phyloP scores from a whole-genome alignment of 495 filamentous ascomycete genomes.

The Bathelium albidoporum region DNA sequence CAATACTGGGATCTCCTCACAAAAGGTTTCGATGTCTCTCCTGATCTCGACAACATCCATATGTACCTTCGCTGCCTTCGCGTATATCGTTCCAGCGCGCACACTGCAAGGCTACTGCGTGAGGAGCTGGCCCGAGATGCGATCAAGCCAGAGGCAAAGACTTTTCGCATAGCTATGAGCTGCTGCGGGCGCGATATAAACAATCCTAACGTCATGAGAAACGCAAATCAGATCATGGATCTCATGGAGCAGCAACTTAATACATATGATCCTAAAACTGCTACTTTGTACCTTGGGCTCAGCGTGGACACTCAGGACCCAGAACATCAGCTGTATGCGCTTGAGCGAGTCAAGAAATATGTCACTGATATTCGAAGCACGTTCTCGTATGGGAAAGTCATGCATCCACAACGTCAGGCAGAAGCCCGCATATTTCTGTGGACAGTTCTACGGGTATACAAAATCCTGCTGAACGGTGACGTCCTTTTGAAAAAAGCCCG shows the following conservation, averaged over 20 bases:
- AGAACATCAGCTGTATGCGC: not conserved
- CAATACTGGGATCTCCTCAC: constrained; percentile 71
- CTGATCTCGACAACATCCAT: constrained; percentile 60
- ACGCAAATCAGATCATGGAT: constrained; percentile 23
- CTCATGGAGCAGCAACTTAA: constrained; percentile 16
- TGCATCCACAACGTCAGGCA: not conserved
- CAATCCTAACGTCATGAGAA: constrained; percentile 45
- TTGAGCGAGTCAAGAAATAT: not conserved
- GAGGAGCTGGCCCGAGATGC: constrained; percentile 34
- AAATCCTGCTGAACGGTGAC: not conserved
- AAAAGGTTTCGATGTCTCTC: constrained; percentile 41
- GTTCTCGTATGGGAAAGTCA: not conserved
- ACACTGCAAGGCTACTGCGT: constrained; percentile 44
- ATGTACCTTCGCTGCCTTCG: constrained; percentile 59
- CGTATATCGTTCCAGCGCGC: constrained; percentile 46
- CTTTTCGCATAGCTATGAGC: constrained; percentile 61
- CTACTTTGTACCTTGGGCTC: constrained; percentile 32
- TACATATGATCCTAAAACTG: constrained; percentile 34
- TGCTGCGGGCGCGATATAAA: constrained; percentile 59
- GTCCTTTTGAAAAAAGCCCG: not conserved
- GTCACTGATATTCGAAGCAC: not conserved
- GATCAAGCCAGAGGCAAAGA: constrained; percentile 33
- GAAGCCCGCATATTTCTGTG: not conserved
- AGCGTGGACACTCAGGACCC: constrained; percentile 13
- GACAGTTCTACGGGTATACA: not conserved